These are phyloP conservation scores for Auricularia cornea DNA, from an alignment of 768 basidiomycete genomes.

Conservation along the genomic window DNA sequence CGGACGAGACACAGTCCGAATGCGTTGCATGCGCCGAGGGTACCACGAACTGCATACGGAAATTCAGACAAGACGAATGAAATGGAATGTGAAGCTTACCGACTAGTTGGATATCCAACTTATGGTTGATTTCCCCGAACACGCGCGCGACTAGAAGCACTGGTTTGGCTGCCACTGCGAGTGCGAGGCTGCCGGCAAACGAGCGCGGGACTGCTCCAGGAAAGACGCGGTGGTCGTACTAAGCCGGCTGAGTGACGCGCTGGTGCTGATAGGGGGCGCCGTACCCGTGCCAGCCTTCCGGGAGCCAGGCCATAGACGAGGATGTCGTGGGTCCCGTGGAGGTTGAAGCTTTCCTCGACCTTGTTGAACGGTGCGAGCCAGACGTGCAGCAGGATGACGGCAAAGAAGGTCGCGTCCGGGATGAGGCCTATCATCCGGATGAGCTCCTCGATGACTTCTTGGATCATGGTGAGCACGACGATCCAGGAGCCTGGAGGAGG, in stretches of 20 bases:
- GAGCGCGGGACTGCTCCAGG: slow-evolving; percentile 85
- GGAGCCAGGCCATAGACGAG: slow-evolving; percentile 60
- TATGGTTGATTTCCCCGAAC: background rate
- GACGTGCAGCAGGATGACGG: slow-evolving; percentile 41
- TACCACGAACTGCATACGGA: slow-evolving; percentile 58
- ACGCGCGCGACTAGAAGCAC: slow-evolving; percentile 39
- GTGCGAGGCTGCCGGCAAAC: slow-evolving; percentile 66
- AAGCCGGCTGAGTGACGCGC: slow-evolving; percentile 6
- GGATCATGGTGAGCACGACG: too few species aligned
- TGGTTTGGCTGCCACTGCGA: slow-evolving; percentile 52
- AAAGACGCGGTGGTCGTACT: slow-evolving; percentile 90
- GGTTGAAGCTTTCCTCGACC: slow-evolving; percentile 95
- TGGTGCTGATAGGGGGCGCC: slow-evolving; percentile 14
- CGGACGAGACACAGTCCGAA: slow-evolving; percentile 54
- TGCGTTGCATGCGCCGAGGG: slow-evolving; percentile 60
- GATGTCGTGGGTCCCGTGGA: slow-evolving; percentile 86
- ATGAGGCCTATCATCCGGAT: background rate
- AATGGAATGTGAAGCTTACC: slow-evolving; percentile 33
- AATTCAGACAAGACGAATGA: background rate
- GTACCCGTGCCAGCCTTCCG: slow-evolving; percentile 40
- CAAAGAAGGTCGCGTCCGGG: background rate
- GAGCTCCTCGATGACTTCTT: background rate
- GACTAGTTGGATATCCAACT: slow-evolving; percentile 57
- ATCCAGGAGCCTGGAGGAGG: too few species aligned
- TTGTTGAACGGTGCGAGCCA: slow-evolving; percentile 83